Conservation (phyloP, 2,329 filamentous ascomycete genomes). For the Mollisiaceae sp. region DNA sequence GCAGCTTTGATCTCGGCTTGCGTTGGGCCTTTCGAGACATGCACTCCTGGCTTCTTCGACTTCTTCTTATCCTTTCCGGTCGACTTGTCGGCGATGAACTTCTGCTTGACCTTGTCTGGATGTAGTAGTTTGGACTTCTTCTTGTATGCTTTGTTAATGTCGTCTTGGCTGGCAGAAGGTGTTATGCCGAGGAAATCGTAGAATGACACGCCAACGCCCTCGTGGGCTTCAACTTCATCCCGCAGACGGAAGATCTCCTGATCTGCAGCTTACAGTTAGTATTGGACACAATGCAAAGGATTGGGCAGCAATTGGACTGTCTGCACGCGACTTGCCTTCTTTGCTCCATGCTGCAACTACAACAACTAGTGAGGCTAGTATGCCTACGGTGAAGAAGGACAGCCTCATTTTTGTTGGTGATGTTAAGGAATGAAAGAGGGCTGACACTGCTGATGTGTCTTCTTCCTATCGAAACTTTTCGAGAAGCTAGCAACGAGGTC, state of each 20-base stretch:
- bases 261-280: constrained; percentile 60
- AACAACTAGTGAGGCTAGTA: constrained; percentile 39
- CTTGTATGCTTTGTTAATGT: constrained; percentile 93
- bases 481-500: constrained; percentile 27
- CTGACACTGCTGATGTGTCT: constrained; percentile 33
- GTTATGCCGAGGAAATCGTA: constrained; percentile 90
- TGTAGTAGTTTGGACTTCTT: constrained; percentile 84
- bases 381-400: constrained; percentile 37
- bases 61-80: constrained; percentile 56
- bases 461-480: constrained; percentile 20
- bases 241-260: constrained; percentile 96
- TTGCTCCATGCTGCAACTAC: constrained; percentile 45
- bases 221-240: constrained; percentile 79
- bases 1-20: constrained; percentile 77
- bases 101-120: constrained; percentile 93
- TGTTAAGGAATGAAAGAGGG: constrained; percentile 17
- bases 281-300: constrained; percentile 7
- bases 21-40: constrained; percentile 73
- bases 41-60: constrained; percentile 63
- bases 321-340: constrained; percentile 41
- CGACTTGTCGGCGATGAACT: constrained; percentile 71
- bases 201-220: constrained; percentile 83
- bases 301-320: constrained; percentile 16
- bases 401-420: constrained; percentile 41
- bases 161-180: constrained; percentile 76